Conservation (phyloP, 2,329 filamentous ascomycete genomes). For the Xylariaceae sp. region DNA sequence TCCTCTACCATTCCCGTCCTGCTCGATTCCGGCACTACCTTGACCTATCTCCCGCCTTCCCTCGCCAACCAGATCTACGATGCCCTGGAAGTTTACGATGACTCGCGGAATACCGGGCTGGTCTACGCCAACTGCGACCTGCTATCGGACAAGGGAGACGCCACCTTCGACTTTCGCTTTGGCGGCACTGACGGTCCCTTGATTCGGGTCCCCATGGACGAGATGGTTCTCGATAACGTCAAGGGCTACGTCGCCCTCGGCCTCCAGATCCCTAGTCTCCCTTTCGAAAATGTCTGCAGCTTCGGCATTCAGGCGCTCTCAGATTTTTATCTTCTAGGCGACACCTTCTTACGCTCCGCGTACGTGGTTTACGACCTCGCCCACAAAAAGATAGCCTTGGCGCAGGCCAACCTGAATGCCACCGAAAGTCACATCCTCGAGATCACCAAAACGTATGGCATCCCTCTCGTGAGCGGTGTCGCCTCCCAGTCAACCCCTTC, state of each 20-base stretch:
- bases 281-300: slow-evolving; percentile 43
- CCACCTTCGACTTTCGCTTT: slow-evolving; percentile 38
- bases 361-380: slow-evolving; percentile 53
- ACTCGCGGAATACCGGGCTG: slow-evolving; percentile 30
- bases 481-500: slow-evolving; percentile 28
- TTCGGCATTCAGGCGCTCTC: slow-evolving; percentile 47
- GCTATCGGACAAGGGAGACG: slow-evolving; percentile 25
- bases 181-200: slow-evolving; percentile 30
- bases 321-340: slow-evolving; percentile 39
- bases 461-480: slow-evolving; percentile 43
- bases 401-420: slow-evolving; percentile 47
- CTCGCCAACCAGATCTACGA: slow-evolving; percentile 38
- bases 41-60: slow-evolving; percentile 55
- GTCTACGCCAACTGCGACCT: slow-evolving; percentile 38
- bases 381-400: slow-evolving; percentile 46
- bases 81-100: slow-evolving; percentile 36
- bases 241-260: slow-evolving; percentile 20
- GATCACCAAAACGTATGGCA: slow-evolving; percentile 34
- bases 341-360: slow-evolving; percentile 42
- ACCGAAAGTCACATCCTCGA: slow-evolving; percentile 41
- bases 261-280: slow-evolving; percentile 26
- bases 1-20: slow-evolving; percentile 39
- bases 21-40: slow-evolving; percentile 64
- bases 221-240: slow-evolving; percentile 38
- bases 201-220: slow-evolving; percentile 30